Evolutionary conservation across 202 grass and related monocot genomes (phyloP).

Genomic region (Alloteropsis angusta): DNA sequence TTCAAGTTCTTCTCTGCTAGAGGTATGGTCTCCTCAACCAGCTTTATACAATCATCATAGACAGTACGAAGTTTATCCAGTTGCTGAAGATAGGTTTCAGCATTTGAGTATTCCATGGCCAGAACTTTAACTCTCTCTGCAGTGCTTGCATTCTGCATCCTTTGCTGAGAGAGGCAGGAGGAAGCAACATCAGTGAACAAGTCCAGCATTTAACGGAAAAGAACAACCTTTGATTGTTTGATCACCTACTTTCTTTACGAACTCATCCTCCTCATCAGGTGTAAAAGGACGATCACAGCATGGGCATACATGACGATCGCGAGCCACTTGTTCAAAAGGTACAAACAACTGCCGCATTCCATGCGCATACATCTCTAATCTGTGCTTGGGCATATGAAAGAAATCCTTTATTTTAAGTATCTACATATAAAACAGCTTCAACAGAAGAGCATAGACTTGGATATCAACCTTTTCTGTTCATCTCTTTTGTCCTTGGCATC

Average conservation of each 20-base stretch:
- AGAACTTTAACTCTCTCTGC: slow-evolving; percentile 56
- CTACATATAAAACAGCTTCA: not conserved
- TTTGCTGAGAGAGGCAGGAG: slow-evolving; percentile 67
- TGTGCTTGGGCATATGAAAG: slow-evolving; percentile 14
- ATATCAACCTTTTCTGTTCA: slow-evolving; percentile 62
- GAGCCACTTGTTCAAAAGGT: slow-evolving; percentile 74
- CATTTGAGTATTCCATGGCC: slow-evolving; percentile 49
- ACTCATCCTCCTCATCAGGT: slow-evolving; percentile 79
- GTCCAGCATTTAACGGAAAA: not conserved
- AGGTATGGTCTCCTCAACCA: slow-evolving; percentile 65
- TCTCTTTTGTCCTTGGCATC: slow-evolving; percentile 83
- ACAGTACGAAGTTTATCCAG: slow-evolving; percentile 61
- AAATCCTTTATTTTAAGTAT: slow-evolving; percentile 3
- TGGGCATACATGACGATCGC: slow-evolving; percentile 69
- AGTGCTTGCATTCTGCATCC: slow-evolving; percentile 51
- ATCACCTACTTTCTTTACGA: slow-evolving; percentile 60
- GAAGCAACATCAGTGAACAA: slow-evolving; percentile 18
- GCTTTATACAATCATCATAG: slow-evolving; percentile 73
- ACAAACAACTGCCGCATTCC: slow-evolving; percentile 81
- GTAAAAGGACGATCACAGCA: slow-evolving; percentile 89
- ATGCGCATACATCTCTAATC: slow-evolving; percentile 52
- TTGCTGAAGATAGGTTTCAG: slow-evolving; percentile 63
- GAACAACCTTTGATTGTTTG: not conserved
- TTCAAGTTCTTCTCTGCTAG: slow-evolving; percentile 76
- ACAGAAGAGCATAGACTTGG: slow-evolving; percentile 9